These are phyloP conservation scores for Quercus tomentella DNA, from an alignment of 331 rosid species.

Conservation along the genomic window DNA sequence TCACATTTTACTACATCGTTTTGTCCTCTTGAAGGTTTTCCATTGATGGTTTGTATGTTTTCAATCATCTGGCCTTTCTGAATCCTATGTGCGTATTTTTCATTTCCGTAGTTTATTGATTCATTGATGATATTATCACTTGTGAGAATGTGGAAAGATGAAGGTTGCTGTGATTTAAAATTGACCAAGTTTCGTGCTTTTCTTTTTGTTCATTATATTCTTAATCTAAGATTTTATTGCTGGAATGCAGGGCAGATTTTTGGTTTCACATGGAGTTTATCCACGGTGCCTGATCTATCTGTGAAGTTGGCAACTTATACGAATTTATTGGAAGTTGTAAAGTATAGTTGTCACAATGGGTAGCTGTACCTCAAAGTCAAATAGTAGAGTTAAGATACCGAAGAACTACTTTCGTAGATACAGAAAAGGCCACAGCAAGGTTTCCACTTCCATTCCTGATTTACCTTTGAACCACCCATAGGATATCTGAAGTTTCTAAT, in stretches of 20 bases:
- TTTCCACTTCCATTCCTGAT: slow-evolving; percentile 39
- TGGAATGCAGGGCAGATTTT: slow-evolving; percentile 18
- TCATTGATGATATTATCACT: background rate
- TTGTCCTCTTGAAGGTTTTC: background rate
- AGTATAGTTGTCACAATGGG: slow-evolving; percentile 52
- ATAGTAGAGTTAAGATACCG: slow-evolving; percentile 7
- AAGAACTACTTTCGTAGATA: slow-evolving; percentile 30
- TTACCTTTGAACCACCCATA: slow-evolving; percentile 38
- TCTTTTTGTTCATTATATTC: background rate
- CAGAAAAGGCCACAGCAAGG: slow-evolving; percentile 35
- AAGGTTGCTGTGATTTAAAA: background rate
- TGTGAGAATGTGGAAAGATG: background rate
- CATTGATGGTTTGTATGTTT: background rate
- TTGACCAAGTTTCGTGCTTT: slow-evolving; percentile 9
- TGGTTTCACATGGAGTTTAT: slow-evolving; percentile 1
- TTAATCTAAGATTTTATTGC: background rate
- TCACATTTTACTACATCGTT: background rate
- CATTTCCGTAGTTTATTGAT: background rate
- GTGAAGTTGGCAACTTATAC: background rate
- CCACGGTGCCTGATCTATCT: background rate
- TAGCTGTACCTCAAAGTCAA: slow-evolving; percentile 58
- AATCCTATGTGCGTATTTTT: background rate
- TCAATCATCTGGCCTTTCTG: background rate
- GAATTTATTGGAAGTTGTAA: slow-evolving; percentile 19
- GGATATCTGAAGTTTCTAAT: slow-evolving; percentile 70